Evolutionary conservation across 164 flowering plant species (phyloP), one percentile per base, ranked within the genome.

Genomic region (Berberis vulgaris): DNA sequence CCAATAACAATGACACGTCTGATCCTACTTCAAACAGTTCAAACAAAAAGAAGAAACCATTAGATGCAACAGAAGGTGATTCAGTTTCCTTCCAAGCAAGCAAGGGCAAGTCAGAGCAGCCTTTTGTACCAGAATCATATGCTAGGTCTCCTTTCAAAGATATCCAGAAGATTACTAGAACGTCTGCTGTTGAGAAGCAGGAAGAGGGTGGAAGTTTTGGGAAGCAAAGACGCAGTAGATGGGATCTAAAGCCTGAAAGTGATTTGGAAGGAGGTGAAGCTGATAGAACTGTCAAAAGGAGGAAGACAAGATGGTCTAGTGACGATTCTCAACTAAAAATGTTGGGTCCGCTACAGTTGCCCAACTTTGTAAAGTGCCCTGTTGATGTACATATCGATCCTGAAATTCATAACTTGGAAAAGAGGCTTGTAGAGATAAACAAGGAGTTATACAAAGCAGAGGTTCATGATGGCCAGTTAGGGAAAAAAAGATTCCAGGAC

Each of bases 191-290:
- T 26, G 26, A 26, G 26, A 26, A 26, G 26, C 26, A 63, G 57
- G 74, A 69, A 59, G 55, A 53, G n/a, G 45, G 59, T 46, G 74
- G 74, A 57, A 75, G 79, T 73, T 79, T 79, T 57, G 78, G 74
- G 57, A 75, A 79, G 45, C 76, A 76, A 52, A 67, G 72, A 46
- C 73, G 73, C 38, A 68, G 73, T 57, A 59, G 72, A 49, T 68
- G 73, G 75, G 79, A 71, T 7, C 2, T 45, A 26, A 69, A 57
- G 53, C 67, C 57, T 50, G 69, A 63, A 57, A 63, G 26, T 42
- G 72, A 65, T 43, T 67, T 41, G n/a, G 70, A 68, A 39, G 61
- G 42, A 52, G 63, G 11, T 60, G 75, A 70, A 61, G 74, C 43
- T 40, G 76, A 71, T 40, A 54, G 39, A 60, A 62, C 65, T 7